Percentiles rank a stretch among this genome's conserved stretches.
Conservation (phyloP, 2,329 filamentous ascomycete species). For the Hypoxylon sp. region DNA sequence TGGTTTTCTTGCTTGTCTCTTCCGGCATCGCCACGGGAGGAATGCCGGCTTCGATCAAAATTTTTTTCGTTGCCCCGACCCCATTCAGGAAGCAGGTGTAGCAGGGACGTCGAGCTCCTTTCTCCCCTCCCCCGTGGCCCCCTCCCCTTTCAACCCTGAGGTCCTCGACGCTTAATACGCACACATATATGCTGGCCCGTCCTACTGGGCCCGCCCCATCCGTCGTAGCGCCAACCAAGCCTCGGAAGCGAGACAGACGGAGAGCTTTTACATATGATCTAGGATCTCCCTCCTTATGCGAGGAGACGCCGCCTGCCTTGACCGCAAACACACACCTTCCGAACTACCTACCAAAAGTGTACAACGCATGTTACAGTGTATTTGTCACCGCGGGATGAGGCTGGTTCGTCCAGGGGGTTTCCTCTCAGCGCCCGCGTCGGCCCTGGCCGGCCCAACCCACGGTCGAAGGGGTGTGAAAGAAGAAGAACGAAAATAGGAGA, state of each 20-base stretch:
- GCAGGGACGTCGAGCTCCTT: too few relatives aligned
- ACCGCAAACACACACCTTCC: neutral
- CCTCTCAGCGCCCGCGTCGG: too few relatives aligned
- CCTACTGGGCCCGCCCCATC: neutral
- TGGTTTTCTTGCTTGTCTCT: too few relatives aligned
- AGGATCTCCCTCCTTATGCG: conserved; percentile 3
- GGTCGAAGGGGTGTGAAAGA: conserved; percentile 4
- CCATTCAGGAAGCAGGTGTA: too few relatives aligned
- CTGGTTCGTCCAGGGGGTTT: too few relatives aligned
- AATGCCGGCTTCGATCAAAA: too few relatives aligned
- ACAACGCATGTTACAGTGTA: too few relatives aligned
- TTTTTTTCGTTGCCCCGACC: too few relatives aligned
- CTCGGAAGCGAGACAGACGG: conserved; percentile 12
- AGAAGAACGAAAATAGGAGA: too few relatives aligned
- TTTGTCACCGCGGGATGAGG: too few relatives aligned
- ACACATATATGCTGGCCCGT: conserved; percentile 1
- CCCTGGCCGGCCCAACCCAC: neutral
- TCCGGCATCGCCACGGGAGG: neutral
- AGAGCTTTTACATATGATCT: conserved; percentile 17
- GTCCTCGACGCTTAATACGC: neutral
- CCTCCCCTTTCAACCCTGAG: neutral
- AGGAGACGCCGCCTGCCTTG: conserved; percentile 12
- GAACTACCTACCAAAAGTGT: too few relatives aligned
- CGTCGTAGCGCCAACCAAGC: neutral
- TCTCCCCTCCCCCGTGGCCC: neutral